Base-by-base conservation (phyloP, 192 early-diverging fungal genomes). In the Entomortierella lignicola region DNA sequence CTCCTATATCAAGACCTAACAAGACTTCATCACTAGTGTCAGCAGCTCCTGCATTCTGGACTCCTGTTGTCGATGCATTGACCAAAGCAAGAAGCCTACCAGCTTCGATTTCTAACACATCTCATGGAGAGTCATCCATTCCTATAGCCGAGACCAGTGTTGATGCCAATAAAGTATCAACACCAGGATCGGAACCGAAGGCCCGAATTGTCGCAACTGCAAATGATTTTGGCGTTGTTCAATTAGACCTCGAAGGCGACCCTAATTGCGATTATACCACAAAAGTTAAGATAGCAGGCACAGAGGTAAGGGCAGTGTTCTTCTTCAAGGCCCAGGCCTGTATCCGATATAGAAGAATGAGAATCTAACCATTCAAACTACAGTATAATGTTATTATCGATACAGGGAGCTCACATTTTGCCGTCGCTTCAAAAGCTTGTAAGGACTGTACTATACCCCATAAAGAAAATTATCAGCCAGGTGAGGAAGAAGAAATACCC, bases 361-460 rank as follows among this genome's bases (percentile, higher is more conserved):
- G n/a, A n/a, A n/a, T n/a, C n/a, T n/a, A n/a, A n/a, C n/a, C n/a
- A n/a, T 42, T 13, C 39, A 10, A 13, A 42, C 13, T 6, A 10
- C 53, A 79, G 75, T 79, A 63, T 21, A 79, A 79, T 50, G 75
- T 79, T 1, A 79, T 79, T 34, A 79, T 79, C 15, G 75, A 79
- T 12, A 79, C 75, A 0, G 75, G 75, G 11, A 79, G 75, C 48
- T 61, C 75, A 0, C 75, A 79, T 25, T 79, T 79, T 39, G 75
- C 75, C 1, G 57, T 79, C 10, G 75, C 67, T 13, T 70, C 75
- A 7, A 62, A 34, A 30, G 75, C 63, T 0, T 77, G 72, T 51
- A 47, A 17, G n/a, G 60, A 77, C 23, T 77, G 72, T 34, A 41
- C 42, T 23, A 68, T 77, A 1, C 72, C 65, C 4, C 65, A 12